A percentile compares a stretch with the other conserved stretches of the same genome.
Evolutionary conservation across 169 alveolate genomes (phyloP).

Genomic region (Plasmodium coatneyi): DNA sequence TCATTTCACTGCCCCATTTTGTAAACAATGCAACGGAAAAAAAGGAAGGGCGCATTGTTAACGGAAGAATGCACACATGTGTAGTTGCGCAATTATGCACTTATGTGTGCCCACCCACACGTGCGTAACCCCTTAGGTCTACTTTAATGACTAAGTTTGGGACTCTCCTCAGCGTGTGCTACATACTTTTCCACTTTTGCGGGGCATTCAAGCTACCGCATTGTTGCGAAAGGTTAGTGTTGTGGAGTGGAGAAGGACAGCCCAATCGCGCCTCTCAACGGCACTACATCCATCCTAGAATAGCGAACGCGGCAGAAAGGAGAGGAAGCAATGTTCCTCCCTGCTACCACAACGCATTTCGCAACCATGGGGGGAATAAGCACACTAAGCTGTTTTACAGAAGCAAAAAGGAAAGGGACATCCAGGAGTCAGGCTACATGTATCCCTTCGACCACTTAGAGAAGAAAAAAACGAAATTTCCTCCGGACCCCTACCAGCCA

Average conservation of each 20-base stretch:
- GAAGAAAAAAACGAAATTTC: conserved; percentile 68
- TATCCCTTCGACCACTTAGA: conserved; percentile 73
- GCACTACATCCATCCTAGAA: not conserved
- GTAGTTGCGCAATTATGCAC: not conserved
- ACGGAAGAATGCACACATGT: not conserved
- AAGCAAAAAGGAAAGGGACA: conserved; percentile 52
- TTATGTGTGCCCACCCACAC: not conserved
- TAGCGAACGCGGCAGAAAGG: not conserved
- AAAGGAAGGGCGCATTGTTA: not conserved
- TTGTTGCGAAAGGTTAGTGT: not conserved
- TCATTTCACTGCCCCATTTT: not conserved
- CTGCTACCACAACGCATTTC: not conserved
- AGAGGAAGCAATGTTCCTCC: not conserved
- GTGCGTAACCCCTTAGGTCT: not conserved
- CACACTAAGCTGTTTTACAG: conserved; percentile 17
- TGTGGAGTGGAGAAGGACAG: not conserved
- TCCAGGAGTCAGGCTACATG: conserved; percentile 63
- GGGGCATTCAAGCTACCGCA: not conserved
- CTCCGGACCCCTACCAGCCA: conserved; percentile 60
- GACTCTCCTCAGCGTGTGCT: not conserved
- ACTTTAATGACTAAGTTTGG: conserved; percentile 35
- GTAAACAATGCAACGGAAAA: not conserved
- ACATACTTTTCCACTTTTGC: conserved; percentile 4
- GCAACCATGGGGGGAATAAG: conserved; percentile 2
- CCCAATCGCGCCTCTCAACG: not conserved